Evolutionary conservation across 2,329 filamentous ascomycete genomes (phyloP).

Genomic region (Trichoderma brevicompactum): DNA sequence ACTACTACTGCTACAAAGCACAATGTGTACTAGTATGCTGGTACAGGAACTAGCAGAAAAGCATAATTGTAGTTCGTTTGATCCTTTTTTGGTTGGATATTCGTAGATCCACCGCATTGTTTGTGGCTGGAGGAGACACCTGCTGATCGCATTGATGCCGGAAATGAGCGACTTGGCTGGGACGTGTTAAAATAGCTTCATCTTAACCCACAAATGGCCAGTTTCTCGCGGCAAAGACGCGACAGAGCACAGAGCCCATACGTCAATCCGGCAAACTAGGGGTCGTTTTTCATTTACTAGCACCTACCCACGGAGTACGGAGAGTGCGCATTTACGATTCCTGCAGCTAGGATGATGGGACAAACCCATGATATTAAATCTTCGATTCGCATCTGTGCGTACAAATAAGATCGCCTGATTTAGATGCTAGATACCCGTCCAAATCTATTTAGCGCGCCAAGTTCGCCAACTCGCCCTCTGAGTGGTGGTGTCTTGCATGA

Average conservation of each 20-base stretch:
- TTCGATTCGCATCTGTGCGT: constrained; percentile 8
- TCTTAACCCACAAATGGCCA: constrained; percentile 4
- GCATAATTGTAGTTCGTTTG: neutral
- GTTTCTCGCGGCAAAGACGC: neutral
- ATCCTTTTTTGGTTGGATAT: neutral
- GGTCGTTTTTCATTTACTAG: neutral
- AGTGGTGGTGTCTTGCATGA: constrained; percentile 15
- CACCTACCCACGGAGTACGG: neutral
- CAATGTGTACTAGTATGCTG: too few relatives aligned
- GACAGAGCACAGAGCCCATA: neutral
- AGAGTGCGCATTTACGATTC: neutral
- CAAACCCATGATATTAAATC: constrained; percentile 17
- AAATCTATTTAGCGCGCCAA: constrained; percentile 17
- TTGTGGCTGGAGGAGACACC: neutral
- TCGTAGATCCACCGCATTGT: constrained; percentile 18
- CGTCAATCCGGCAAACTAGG: neutral
- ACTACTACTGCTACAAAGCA: neutral
- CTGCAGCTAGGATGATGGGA: neutral
- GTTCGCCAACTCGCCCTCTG: neutral
- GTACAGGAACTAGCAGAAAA: neutral
- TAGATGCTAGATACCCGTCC: constrained; percentile 14
- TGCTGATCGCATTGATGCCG: constrained; percentile 25
- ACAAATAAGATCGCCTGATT: constrained; percentile 7
- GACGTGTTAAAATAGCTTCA: constrained; percentile 18
- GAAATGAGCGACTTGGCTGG: constrained; percentile 26